These are phyloP conservation scores for Priceomyces medius DNA, from an alignment of 805 yeast genomes.

Conservation along the genomic window DNA sequence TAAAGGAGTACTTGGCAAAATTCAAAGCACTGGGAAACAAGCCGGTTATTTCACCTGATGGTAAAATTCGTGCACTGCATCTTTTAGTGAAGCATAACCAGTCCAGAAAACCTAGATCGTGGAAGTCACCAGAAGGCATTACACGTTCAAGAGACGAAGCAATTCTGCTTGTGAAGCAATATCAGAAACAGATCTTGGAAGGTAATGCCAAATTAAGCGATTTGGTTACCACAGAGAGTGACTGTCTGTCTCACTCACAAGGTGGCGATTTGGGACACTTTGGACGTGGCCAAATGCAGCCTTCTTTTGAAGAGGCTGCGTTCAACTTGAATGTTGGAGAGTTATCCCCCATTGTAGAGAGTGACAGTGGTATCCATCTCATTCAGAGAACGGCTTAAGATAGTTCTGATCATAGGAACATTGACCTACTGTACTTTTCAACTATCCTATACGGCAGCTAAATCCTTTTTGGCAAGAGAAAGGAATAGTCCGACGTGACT, in stretches of 20 bases:
- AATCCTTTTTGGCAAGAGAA: too few relatives aligned
- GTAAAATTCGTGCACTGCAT: conserved; percentile 78
- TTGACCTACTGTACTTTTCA: too few relatives aligned
- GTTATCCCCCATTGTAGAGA: conserved; percentile 77
- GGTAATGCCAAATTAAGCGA: conserved; percentile 69
- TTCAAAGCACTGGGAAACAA: conserved; percentile 36
- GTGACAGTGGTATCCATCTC: conserved; percentile 88
- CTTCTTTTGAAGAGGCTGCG: conserved; percentile 85
- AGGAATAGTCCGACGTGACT: too few relatives aligned
- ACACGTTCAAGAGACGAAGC: conserved; percentile 86
- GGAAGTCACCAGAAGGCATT: conserved; percentile 73
- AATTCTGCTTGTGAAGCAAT: conserved; percentile 54
- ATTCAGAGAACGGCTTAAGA: conserved; percentile 77
- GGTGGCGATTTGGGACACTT: conserved; percentile 93
- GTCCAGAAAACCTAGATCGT: conserved; percentile 87
- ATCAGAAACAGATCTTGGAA: conserved; percentile 55
- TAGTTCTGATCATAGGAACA: too few relatives aligned
- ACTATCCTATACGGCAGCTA: too few relatives aligned
- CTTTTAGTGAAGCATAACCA: conserved; percentile 78
- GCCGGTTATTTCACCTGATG: conserved; percentile 44
- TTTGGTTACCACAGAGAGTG: conserved; percentile 80
- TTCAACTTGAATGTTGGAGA: conserved; percentile 81
- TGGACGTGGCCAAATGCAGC: conserved; percentile 93
- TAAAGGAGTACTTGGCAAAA: conserved; percentile 55
- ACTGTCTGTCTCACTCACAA: conserved; percentile 80